phyloP scores from a whole-genome alignment of 225 moss, liverwort and hornwort species.

The Bryoerythrophyllum caledonicum region DNA sequence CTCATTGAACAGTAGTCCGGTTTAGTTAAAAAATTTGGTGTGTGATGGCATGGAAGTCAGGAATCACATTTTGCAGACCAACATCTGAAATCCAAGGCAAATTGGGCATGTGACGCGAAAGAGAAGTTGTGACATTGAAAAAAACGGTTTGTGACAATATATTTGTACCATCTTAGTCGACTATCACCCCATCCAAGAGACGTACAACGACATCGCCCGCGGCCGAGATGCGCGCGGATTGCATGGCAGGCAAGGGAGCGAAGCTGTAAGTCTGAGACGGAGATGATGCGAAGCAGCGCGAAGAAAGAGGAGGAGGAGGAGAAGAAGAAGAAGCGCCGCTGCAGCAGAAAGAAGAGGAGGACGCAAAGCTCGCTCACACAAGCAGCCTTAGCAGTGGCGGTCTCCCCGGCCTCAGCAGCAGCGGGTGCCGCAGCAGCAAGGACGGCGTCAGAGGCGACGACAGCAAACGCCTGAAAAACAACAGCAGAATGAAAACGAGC shows the following conservation, averaged over 20 bases:
- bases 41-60: too few species aligned
- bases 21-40: too few species aligned
- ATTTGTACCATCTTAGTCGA: too few species aligned
- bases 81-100: too few species aligned
- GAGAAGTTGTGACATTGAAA: too few species aligned
- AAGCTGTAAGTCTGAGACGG: slow-evolving; percentile 22
- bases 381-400: background rate
- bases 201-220: slow-evolving; percentile 54
- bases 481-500: background rate
- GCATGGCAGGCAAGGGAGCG: slow-evolving; percentile 47
- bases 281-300: slow-evolving; percentile 12
- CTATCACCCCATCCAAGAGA: slow-evolving; percentile 10
- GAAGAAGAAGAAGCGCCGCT: too few species aligned
- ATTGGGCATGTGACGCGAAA: too few species aligned
- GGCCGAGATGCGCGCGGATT: slow-evolving; percentile 48
- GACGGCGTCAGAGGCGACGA: slow-evolving; percentile 9
- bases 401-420: background rate
- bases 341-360: too few species aligned
- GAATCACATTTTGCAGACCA: too few species aligned
- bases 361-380: slow-evolving; percentile 14
- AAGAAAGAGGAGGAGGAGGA: background rate
- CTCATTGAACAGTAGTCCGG: too few species aligned
- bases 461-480: slow-evolving; percentile 34
- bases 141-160: too few species aligned
- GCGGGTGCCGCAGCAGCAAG: background rate